Evolutionary conservation across 2,329 filamentous ascomycete species (phyloP), one percentile per base, ranked within the genome.

Genomic region (Monilinia laxa): DNA sequence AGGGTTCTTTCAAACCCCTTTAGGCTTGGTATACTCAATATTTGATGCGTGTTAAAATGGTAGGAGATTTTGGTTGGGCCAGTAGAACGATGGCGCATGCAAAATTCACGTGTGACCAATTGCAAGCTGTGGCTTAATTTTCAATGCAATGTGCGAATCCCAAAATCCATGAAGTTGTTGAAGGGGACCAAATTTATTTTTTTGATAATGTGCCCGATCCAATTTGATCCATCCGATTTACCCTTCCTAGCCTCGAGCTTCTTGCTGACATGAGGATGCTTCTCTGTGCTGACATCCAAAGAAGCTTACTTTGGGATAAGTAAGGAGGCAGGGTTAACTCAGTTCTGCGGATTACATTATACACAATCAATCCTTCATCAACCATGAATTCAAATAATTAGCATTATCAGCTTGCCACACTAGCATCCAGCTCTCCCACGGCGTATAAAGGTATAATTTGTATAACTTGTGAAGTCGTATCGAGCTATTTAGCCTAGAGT

Each of bases 261-360:
- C 14, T 59, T 35, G 63, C 54, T 60, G 55, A 65, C 63, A 65
- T 60, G 63, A 52, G 18, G 28, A 52, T 4, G 31, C 58, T 51
- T 51, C 31, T 10, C n/a, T 20, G 5, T 40, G 63, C 63, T 65
- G 55, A 60, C 63, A 60, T 42, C 20, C 12, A n/a, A 23, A 53
- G 10, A 60, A 25, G 62, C 62, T 64, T 57, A 57, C n/a, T 57
- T 55, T 14, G 16, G 7, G 51, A n/a, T 16, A 65, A 23, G 42
- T 35, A 40, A 40, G 23, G 20, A n/a, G 42, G 16, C 25, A 45
- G 12, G 49, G 7, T 38, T 23, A 14, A 38, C 10, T 51, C n/a
- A 51, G 38, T 23, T 5, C 25, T 11, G 28, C 28, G n/a, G n/a
- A 38, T 51, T 51, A 62, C n/a, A 51, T 38, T 25, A 62, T 40